A percentile compares a stretch with the other conserved stretches of the same genome.
phyloP scores from a whole-genome alignment of 768 basidiomycete species.

The Russula dissimulans region DNA sequence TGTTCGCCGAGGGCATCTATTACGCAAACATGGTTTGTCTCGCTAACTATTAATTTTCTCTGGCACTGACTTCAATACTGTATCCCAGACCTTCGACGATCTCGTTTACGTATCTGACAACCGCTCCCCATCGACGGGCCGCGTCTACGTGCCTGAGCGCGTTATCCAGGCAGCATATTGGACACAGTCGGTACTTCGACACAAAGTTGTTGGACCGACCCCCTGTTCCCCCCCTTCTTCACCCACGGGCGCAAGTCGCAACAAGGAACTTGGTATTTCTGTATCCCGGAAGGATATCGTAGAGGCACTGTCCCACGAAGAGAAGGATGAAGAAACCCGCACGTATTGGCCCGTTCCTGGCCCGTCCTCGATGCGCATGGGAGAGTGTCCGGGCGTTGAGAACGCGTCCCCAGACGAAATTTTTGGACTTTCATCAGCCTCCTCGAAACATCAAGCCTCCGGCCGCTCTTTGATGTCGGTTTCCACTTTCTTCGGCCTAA shows the following conservation, averaged over 20 bases:
- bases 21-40: slow-evolving; percentile 74
- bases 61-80: slow-evolving; percentile 6
- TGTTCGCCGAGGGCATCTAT: slow-evolving; percentile 74
- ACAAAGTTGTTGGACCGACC: slow-evolving; percentile 39
- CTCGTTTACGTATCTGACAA: slow-evolving; percentile 67
- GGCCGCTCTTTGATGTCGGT: slow-evolving; percentile 31
- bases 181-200: slow-evolving; percentile 60
- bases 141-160: slow-evolving; percentile 56
- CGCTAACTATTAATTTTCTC: not conserved
- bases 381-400: slow-evolving; percentile 50
- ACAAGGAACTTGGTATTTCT: slow-evolving; percentile 66
- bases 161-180: slow-evolving; percentile 74
- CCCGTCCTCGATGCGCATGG: slow-evolving; percentile 67
- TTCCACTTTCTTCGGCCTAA: slow-evolving; percentile 56
- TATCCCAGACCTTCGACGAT: slow-evolving; percentile 63
- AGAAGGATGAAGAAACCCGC: slow-evolving; percentile 23
- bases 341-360: slow-evolving; percentile 55
- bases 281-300: slow-evolving; percentile 44
- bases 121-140: slow-evolving; percentile 59
- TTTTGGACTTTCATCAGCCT: slow-evolving; percentile 33
- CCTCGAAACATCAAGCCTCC: slow-evolving; percentile 22
- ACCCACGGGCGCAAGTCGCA: slow-evolving; percentile 26
- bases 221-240: slow-evolving; percentile 28
- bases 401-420: slow-evolving; percentile 62
- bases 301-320: slow-evolving; percentile 24